Percentiles rank a stretch among this genome's conserved stretches.
Evolutionary conservation across 352 stramenopile species (phyloP).

Genomic region (Pythium vanterpoolii): DNA sequence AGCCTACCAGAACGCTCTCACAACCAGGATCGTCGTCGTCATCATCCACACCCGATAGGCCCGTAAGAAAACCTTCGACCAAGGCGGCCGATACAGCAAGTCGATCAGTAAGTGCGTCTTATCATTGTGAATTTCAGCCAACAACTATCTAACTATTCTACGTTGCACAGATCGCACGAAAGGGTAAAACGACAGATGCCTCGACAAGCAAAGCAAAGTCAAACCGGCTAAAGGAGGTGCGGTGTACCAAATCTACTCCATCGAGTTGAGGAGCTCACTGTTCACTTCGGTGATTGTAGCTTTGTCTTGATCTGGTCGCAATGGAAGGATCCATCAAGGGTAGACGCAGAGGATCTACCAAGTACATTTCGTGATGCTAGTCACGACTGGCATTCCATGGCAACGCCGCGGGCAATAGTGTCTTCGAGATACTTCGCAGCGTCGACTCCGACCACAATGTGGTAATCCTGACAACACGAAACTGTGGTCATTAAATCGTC

Average conservation of each 20-base stretch:
- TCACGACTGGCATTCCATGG: not conserved
- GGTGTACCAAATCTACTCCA: not conserved
- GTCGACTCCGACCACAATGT: slow-evolving; percentile 21
- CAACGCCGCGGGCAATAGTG: slow-evolving; percentile 12
- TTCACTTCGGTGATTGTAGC: slow-evolving; percentile 5
- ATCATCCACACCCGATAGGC: not conserved
- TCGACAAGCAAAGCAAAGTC: slow-evolving; percentile 1
- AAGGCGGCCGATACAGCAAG: not conserved
- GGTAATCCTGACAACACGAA: slow-evolving; percentile 16
- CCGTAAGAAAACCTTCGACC: not conserved
- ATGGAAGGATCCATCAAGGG: slow-evolving; percentile 23
- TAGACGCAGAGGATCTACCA: not conserved
- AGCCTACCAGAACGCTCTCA: not conserved
- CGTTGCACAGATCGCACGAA: not conserved
- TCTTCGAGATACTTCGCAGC: slow-evolving; percentile 21
- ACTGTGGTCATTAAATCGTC: not conserved
- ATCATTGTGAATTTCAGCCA: not conserved
- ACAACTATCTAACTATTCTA: not conserved
- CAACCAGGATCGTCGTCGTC: not conserved
- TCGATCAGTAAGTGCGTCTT: not conserved
- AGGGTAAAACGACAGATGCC: not conserved
- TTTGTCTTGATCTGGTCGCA: slow-evolving; percentile 22
- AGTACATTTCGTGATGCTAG: not conserved
- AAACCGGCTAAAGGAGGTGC: slow-evolving; percentile 21
- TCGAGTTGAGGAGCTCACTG: not conserved